Percentiles rank a stretch among this genome's conserved stretches.
Evolutionary conservation across 495 filamentous ascomycete species (phyloP).

Genomic region (Cudoniella acicularis): DNA sequence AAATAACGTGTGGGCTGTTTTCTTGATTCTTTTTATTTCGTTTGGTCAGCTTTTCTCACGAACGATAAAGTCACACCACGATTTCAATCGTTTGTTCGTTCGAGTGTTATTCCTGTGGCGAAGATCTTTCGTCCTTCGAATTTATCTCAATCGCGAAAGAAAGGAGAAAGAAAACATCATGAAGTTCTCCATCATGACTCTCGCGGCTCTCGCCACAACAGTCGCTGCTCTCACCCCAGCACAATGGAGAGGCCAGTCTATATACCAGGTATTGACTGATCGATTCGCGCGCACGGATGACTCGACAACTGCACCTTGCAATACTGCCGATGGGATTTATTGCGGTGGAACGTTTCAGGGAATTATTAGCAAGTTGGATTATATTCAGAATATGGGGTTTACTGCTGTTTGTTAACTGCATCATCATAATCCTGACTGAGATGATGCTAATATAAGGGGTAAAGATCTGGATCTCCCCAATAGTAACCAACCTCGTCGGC

Average conservation of each 20-base stretch:
- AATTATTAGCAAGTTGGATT: conserved; percentile 64
- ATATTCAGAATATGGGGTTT: conserved; percentile 78
- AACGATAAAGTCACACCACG: too few relatives aligned
- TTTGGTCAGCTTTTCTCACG: too few relatives aligned
- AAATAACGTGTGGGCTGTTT: too few relatives aligned
- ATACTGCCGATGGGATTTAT: conserved; percentile 51
- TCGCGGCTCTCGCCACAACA: conserved; percentile 4
- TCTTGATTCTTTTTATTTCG: too few relatives aligned
- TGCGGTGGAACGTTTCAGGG: conserved; percentile 76
- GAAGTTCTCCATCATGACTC: conserved; percentile 1
- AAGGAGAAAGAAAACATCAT: background rate
- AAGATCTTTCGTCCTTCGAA: background rate
- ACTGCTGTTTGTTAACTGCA: conserved; percentile 49
- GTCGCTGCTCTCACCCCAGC: conserved; percentile 31
- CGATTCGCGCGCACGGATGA: conserved; percentile 67
- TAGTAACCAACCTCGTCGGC: conserved; percentile 57
- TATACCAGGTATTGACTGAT: conserved; percentile 76
- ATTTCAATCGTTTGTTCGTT: too few relatives aligned
- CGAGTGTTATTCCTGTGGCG: too few relatives aligned
- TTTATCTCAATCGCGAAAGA: background rate
- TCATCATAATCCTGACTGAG: background rate
- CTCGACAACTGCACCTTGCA: conserved; percentile 53
- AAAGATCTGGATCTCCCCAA: conserved; percentile 72
- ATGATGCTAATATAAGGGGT: too few relatives aligned
- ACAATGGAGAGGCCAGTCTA: conserved; percentile 60